Conservation (phyloP, 805 yeast genomes). For the Candida nitratophila region DNA sequence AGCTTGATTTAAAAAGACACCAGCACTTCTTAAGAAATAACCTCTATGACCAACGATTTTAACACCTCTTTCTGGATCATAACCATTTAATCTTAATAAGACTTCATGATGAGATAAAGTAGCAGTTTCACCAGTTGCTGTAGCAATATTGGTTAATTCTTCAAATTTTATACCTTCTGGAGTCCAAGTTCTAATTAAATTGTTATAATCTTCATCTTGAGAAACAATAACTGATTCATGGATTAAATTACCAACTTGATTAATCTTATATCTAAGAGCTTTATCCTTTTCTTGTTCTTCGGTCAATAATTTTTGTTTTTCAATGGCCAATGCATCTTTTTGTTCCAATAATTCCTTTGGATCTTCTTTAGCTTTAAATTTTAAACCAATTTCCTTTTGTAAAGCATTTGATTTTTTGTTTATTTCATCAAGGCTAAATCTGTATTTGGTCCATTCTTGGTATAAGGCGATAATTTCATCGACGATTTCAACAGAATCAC, state of each 20-base stretch:
- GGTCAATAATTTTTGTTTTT: conserved; percentile 60
- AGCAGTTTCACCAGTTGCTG: conserved; percentile 74
- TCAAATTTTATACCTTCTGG: conserved; percentile 54
- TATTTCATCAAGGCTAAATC: conserved; percentile 83
- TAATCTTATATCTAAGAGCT: conserved; percentile 70
- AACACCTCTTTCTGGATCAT: conserved; percentile 98
- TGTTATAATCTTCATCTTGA: conserved; percentile 85
- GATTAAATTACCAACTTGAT: conserved; percentile 87
- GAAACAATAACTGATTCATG: conserved; percentile 88
- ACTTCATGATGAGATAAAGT: conserved; percentile 92
- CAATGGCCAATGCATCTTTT: conserved; percentile 66
- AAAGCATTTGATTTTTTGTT: conserved; percentile 84
- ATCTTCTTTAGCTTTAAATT: conserved; percentile 92
- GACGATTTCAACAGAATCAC: conserved; percentile 88
- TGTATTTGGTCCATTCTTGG: conserved; percentile 84
- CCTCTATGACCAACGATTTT: conserved; percentile 98
- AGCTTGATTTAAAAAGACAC: conserved; percentile 97
- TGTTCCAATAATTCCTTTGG: conserved; percentile 75
- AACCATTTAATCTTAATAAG: conserved; percentile 89
- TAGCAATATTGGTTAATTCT: conserved; percentile 56
- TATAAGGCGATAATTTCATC: conserved; percentile 91
- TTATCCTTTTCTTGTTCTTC: conserved; percentile 77
- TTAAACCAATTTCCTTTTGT: conserved; percentile 89
- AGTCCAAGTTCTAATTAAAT: conserved; percentile 78
- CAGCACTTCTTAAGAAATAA: conserved; percentile 87